Evolutionary conservation across 495 filamentous ascomycete genomes (phyloP).

Genomic region (Apodospora peruviana): DNA sequence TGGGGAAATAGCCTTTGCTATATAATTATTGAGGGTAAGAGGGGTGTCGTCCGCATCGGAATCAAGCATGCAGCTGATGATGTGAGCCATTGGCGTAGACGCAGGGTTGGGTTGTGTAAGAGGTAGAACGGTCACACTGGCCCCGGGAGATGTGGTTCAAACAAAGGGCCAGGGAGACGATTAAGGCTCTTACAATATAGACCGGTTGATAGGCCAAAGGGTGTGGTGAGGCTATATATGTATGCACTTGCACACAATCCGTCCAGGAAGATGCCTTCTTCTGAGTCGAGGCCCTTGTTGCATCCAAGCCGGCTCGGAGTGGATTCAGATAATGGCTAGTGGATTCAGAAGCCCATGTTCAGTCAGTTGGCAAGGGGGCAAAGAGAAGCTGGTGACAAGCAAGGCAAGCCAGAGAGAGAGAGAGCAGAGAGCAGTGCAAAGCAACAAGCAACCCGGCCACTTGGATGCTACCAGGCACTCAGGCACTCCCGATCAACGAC

Average conservation of each 20-base stretch:
- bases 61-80: conserved; percentile 40
- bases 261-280: conserved; percentile 15
- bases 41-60: conserved; percentile 29
- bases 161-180: conserved; percentile 20
- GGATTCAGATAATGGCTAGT: conserved; percentile 5
- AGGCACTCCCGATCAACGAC: not conserved
- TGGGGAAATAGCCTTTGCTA: conserved; percentile 38
- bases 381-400: conserved; percentile 4
- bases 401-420: not conserved
- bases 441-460: conserved; percentile 4
- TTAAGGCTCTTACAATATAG: conserved; percentile 14
- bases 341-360: conserved; percentile 12
- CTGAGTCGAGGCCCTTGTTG: conserved; percentile 12
- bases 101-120: conserved; percentile 23
- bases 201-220: conserved; percentile 22
- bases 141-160: conserved; percentile 21
- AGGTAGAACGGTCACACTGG: conserved; percentile 25
- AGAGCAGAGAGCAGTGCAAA: conserved; percentile 6
- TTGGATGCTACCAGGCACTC: conserved; percentile 1
- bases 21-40: conserved; percentile 38
- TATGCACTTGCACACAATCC: conserved; percentile 13
- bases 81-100: conserved; percentile 42
- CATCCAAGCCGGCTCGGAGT: conserved; percentile 13
- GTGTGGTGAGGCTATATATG: conserved; percentile 26
- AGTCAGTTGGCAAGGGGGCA: conserved; percentile 3